Percentiles rank a stretch among this genome's conserved stretches.
phyloP scores from a whole-genome alignment of 331 rosid species.

The Prunus yedoensis region DNA sequence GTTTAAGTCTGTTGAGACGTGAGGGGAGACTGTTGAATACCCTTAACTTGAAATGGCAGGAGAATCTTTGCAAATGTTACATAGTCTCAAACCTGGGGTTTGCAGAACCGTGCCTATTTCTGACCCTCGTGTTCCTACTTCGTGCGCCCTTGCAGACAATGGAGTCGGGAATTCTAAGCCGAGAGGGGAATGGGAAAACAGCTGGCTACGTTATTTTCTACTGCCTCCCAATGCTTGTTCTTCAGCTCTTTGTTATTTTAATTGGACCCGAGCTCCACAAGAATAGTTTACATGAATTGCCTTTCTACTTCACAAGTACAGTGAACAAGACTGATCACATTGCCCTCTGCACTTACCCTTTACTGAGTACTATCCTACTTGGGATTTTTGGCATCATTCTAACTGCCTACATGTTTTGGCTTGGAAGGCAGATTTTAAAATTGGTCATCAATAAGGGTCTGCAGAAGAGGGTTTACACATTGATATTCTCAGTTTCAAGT shows the following conservation, averaged over 20 bases:
- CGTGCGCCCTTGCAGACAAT: slow-evolving; percentile 79
- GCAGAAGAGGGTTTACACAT: slow-evolving; percentile 91
- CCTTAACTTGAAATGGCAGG: slow-evolving; percentile 75
- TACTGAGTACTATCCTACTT: slow-evolving; percentile 76
- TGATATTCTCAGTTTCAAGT: slow-evolving; percentile 84
- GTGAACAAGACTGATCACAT: slow-evolving; percentile 35
- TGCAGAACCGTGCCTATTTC: slow-evolving; percentile 96
- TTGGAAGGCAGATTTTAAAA: slow-evolving; percentile 90
- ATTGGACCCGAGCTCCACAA: slow-evolving; percentile 61
- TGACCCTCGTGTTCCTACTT: slow-evolving; percentile 83
- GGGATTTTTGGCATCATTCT: slow-evolving; percentile 77
- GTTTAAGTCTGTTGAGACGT: slow-evolving; percentile 66
- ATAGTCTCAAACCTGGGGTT: slow-evolving; percentile 92
- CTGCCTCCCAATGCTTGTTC: slow-evolving; percentile 78
- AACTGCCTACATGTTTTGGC: slow-evolving; percentile 90
- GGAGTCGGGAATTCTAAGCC: slow-evolving; percentile 81
- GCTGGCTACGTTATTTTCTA: slow-evolving; percentile 68
- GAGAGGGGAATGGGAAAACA: slow-evolving; percentile 73
- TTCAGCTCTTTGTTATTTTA: slow-evolving; percentile 74
- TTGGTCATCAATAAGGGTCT: slow-evolving; percentile 90
- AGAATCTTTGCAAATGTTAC: slow-evolving; percentile 85
- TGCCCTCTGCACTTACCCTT: slow-evolving; percentile 87
- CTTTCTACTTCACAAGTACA: slow-evolving; percentile 61
- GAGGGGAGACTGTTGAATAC: slow-evolving; percentile 33
- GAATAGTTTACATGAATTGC: slow-evolving; percentile 48